Evolutionary conservation across 768 basidiomycete species (phyloP), one percentile per base, ranked within the genome.

Genomic region (Trametes elegans): DNA sequence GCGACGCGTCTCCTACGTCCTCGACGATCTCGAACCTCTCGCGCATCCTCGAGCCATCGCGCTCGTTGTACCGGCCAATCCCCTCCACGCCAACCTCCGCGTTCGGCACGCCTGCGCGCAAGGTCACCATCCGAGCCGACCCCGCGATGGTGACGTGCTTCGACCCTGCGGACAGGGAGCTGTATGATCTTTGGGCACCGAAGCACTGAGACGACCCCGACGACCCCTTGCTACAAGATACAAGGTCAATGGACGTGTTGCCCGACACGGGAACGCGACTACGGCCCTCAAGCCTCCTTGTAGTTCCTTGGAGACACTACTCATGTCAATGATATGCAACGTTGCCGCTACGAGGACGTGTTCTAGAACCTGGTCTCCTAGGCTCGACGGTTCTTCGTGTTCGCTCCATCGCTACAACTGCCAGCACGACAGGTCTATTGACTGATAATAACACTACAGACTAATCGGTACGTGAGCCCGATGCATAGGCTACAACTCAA

Each of bases 131-230:
- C 62, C 83, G 85, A 36, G 73, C 82, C 21, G 88, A 91, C 67
- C 79, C 85, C 5, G 71, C 85, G 7, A 73, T 90, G 36, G 66
- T 83, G 51, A 88, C 87, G 29, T 87, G 81, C 59, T 93, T 93
- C 62, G 88, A 92, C 68, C 78, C 82, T 13, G 74, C 78, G 21
- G 90, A 93, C 70, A 83, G 77, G 71, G 85, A 90, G 61, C 74
- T 93, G 19, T 90, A 91, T 62, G 81, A 84, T 40, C 74, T 91
- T 9, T 92, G 90, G 90, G 85, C 76, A 26, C 84, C 87, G 4
- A 77, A 71, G 58, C 49, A 55, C 40, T 70, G 55, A 57, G 18
- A n/a, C n/a, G n/a, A n/a, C n/a, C n/a, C n/a, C n/a, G n/a, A n/a
- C n/a, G n/a, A n/a, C n/a, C n/a, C n/a, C n/a, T n/a, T n/a, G n/a